These are phyloP conservation scores for Komagataella phaffii DNA, from an alignment of 805 yeast species.

Conservation along the genomic window DNA sequence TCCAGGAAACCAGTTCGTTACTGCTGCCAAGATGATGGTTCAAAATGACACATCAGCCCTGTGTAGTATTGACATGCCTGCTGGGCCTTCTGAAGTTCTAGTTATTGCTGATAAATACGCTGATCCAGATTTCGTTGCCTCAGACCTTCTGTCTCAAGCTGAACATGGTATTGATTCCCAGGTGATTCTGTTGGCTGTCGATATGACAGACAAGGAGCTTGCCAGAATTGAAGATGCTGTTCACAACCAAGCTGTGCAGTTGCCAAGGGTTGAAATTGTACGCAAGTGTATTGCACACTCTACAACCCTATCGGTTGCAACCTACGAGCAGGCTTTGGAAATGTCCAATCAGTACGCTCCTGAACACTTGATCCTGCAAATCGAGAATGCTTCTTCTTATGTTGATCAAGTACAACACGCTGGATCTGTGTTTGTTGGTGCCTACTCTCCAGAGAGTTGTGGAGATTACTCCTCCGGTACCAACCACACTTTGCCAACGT, in stretches of 20 bases:
- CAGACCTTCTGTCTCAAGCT: conserved; percentile 92
- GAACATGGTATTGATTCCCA: conserved; percentile 99
- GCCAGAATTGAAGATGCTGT: conserved; percentile 70
- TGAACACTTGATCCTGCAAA: conserved; percentile 90
- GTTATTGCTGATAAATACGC: conserved; percentile 86
- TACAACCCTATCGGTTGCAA: conserved; percentile 54
- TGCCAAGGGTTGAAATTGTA: conserved; percentile 90
- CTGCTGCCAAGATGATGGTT: conserved; percentile 97
- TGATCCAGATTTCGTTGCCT: conserved; percentile 94
- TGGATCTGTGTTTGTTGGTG: conserved; percentile 94
- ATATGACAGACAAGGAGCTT: conserved; percentile 44
- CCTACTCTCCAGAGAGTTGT: conserved; percentile 92
- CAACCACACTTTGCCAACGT: conserved; percentile 96
- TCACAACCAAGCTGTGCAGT: conserved; percentile 63
- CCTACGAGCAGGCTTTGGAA: conserved; percentile 70
- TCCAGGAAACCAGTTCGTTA: conserved; percentile 98
- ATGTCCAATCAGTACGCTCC: conserved; percentile 92
- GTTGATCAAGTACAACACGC: conserved; percentile 79
- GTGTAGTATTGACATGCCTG: conserved; percentile 98
- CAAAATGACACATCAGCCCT: conserved; percentile 91
- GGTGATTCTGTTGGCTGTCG: conserved; percentile 82
- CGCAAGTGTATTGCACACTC: conserved; percentile 90
- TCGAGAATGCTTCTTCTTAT: conserved; percentile 61
- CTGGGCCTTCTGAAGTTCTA: conserved; percentile 96
- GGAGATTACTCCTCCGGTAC: conserved; percentile 99